Base-by-base conservation (phyloP, 192 early-diverging fungal species). In the Rhizoclosmatium globosum region DNA sequence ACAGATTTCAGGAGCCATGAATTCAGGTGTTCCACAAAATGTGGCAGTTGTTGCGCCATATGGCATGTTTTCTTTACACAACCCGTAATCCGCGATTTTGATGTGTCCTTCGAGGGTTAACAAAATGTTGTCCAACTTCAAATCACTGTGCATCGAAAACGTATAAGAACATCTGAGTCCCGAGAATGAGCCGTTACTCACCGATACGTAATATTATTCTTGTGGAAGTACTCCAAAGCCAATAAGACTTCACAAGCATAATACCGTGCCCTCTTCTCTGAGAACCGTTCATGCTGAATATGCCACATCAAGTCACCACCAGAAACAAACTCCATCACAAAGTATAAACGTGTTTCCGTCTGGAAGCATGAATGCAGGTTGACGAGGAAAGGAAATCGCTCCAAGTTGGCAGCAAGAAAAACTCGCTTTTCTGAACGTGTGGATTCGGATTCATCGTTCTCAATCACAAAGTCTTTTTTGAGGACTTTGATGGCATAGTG, bases 281-380 rank as follows among this genome's bases (percentile, higher is more conserved):
- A 92, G 78, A 99, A 98, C 69, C 89, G 84, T 66, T 94, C 94
- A 73, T 93, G 92, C 81, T 98, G 97, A 68, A 99, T 96, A 43
- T 98, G 97, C 91, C 96, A 95, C 96, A 99, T 98, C 82, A 99
- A 82, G 84, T 99, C 98, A 62, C 98, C 98, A 76, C 98, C 98
- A 39, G 90, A 91, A 48, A 98, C 95, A 85, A 96, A 99, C 77
- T 99, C 98, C 95, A 97, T 98, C 11, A 98, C 97, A 84, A 98
- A 98, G 84, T 97, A 99, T 50, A 99, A 92, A 68, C 97, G 87
- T 53, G 93, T 95, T 67, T 96, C 93, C 1, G 95, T 96, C 82
- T 98, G 96, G 89, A 98, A 98, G 84, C 96, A 97, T 15, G 96
- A 97, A 82, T 99, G 96, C 68, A 99, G 84, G 41, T 96, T 95